Evolutionary conservation across 1,284 basidiomycete genomes (phyloP).

Genomic region (Pisolithus thermaeus): DNA sequence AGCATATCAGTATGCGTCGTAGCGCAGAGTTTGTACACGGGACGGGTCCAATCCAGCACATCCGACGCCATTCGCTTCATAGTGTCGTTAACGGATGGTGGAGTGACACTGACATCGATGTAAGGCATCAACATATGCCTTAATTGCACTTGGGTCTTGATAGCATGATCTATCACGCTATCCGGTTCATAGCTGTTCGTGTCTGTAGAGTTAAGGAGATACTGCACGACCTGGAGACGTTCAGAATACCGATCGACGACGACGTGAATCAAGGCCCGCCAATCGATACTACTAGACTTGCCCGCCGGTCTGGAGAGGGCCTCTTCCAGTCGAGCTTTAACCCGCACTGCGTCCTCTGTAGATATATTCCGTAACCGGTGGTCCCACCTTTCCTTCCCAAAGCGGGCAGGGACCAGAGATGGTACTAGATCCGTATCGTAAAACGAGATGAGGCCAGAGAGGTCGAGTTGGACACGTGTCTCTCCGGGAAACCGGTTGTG

Average conservation of each 20-base stretch:
- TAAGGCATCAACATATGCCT: conserved; percentile 21
- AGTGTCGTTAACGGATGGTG: neutral
- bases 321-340: conserved; percentile 18
- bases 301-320: conserved; percentile 12
- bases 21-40: conserved; percentile 26
- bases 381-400: conserved; percentile 6
- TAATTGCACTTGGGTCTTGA: conserved; percentile 19
- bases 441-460: too few species aligned
- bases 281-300: conserved; percentile 35
- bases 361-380: conserved; percentile 29
- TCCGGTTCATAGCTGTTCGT: neutral
- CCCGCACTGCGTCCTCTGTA: neutral
- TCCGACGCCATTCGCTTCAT: neutral
- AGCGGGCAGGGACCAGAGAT: too few species aligned
- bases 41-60: conserved; percentile 21
- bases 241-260: conserved; percentile 38
- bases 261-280: conserved; percentile 36
- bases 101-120: conserved; percentile 4
- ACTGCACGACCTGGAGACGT: conserved; percentile 36
- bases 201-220: conserved; percentile 28
- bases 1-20: conserved; percentile 31
- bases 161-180: conserved; percentile 11
- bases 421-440: too few species aligned
- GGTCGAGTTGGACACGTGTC: too few species aligned
- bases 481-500: too few species aligned